Evolutionary conservation across 192 early-diverging fungal species (phyloP), one percentile per base, ranked within the genome.

Genomic region (Linderina pennispora): DNA sequence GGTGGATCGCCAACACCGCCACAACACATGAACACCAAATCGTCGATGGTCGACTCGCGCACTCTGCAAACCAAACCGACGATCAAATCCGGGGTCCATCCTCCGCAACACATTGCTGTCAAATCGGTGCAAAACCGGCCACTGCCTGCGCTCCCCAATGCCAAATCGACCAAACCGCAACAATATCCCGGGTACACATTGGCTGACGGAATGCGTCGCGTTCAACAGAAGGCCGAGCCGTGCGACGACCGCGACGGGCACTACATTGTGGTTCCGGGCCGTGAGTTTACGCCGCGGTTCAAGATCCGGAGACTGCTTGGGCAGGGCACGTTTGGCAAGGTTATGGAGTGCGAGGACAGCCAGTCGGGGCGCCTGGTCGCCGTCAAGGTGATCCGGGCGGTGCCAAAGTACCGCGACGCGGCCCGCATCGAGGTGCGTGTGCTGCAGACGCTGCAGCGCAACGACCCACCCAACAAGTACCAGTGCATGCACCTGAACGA

Each of bases 251-350:
- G 89, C 45, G 90, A 96, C n/a, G 93, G 93, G 3, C 89, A 93
- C 70, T 96, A 87, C 48, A 86, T 90, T 68, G 82, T 96, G 16
- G 75, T 76, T 10, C 76, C 77, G 0, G 77, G 79, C 23, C 77
- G 84, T 33, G 80, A 86, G 55, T 77, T 96, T 34, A 90, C 81
- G 7, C 45, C 72, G 42, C 76, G 89, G 79, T 96, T 87, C 83
- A 74, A 74, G 58, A 95, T 98, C 50, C 71, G 88, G 38, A 74
- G 83, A 10, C 67, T 91, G 28, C 72, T 98, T 20, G 96, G 96
- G 3, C 93, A 97, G 65, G 96, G 96, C 9, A 98, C 96, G 2
- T 98, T 95, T 78, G 96, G 96, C 61, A 94, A 92, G 68, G 96
- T 98, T 9, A 84, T 92, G 44, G 84, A 94, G 61, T 91, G 87